phyloP scores from a whole-genome alignment of 169 alveolate genomes.

The Plasmodium blacklocki region DNA sequence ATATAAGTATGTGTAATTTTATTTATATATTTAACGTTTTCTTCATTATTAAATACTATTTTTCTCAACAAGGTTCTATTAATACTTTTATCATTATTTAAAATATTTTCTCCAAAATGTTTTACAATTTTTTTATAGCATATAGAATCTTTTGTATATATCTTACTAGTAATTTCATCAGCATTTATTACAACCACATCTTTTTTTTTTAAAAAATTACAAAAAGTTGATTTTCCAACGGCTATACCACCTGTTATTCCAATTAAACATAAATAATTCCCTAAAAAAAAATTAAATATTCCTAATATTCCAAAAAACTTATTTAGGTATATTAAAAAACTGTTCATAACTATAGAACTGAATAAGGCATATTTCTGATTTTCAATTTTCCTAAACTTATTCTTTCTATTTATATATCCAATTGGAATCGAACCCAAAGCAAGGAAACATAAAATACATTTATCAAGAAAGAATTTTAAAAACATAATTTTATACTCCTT shows the following conservation, averaged over 20 bases:
- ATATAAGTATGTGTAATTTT: constrained; percentile 83
- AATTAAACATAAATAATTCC: constrained; percentile 82
- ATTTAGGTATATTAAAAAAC: constrained; percentile 41
- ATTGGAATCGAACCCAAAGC: constrained; percentile 74
- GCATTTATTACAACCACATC: constrained; percentile 80
- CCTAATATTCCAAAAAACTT: constrained; percentile 74
- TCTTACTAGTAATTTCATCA: constrained; percentile 57
- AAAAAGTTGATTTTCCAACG: constrained; percentile 85
- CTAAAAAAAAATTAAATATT: constrained; percentile 73
- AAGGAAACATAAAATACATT: constrained; percentile 74
- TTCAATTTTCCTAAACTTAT: constrained; percentile 64
- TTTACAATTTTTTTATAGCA: constrained; percentile 80
- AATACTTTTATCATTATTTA: constrained; percentile 80
- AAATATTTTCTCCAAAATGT: constrained; percentile 83
- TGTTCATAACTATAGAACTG: constrained; percentile 73
- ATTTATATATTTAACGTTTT: constrained; percentile 79
- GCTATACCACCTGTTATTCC: constrained; percentile 88
- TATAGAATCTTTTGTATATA: constrained; percentile 81
- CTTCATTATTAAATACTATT: constrained; percentile 83
- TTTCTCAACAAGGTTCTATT: constrained; percentile 82
- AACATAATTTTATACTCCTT: constrained; percentile 67
- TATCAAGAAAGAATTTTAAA: constrained; percentile 65
- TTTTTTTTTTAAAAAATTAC: constrained; percentile 81
- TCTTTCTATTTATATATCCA: constrained; percentile 77
- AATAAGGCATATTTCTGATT: constrained; percentile 58